phyloP scores from a whole-genome alignment of 1,284 basidiomycete species.

The Porodaedalea pini region DNA sequence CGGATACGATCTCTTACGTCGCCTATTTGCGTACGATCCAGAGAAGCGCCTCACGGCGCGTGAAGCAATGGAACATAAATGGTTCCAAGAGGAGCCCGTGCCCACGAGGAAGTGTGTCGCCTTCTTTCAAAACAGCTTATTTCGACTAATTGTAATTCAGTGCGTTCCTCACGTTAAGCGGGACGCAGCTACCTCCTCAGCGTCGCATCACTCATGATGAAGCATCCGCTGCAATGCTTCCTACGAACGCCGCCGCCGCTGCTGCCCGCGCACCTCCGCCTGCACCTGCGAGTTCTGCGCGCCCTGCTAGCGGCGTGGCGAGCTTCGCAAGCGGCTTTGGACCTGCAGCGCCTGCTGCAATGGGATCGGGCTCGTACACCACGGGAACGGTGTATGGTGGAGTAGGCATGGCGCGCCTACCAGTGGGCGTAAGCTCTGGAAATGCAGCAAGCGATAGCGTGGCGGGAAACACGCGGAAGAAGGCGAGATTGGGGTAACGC shows the following conservation, averaged over 20 bases:
- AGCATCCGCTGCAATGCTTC: slow-evolving; percentile 71
- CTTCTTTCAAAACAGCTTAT: neutral
- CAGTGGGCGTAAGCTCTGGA: slow-evolving; percentile 34
- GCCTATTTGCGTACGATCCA: slow-evolving; percentile 89
- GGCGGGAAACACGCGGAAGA: slow-evolving; percentile 40
- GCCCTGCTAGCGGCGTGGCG: slow-evolving; percentile 34
- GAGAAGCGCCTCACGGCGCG: slow-evolving; percentile 80
- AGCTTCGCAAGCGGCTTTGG: slow-evolving; percentile 52
- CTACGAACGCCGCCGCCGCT: slow-evolving; percentile 35
- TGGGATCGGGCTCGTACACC: slow-evolving; percentile 6
- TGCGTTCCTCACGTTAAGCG: slow-evolving; percentile 54
- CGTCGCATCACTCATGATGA: slow-evolving; percentile 76
- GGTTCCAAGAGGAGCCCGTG: slow-evolving; percentile 75
- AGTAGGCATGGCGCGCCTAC: slow-evolving; percentile 16
- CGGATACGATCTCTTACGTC: slow-evolving; percentile 81
- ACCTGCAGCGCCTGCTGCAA: neutral
- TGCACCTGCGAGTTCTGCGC: slow-evolving; percentile 42
- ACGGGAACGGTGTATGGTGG: slow-evolving; percentile 13
- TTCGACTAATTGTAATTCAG: slow-evolving; percentile 33
- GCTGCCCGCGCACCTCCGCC: slow-evolving; percentile 36
- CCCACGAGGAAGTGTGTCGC: slow-evolving; percentile 67
- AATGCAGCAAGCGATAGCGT: slow-evolving; percentile 32
- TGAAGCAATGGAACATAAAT: slow-evolving; percentile 76
- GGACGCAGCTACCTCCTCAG: slow-evolving; percentile 64
- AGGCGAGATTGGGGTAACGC: slow-evolving; percentile 42